Conservation (phyloP, 2,329 filamentous ascomycete genomes). For the Tolypocladium tropicale region DNA sequence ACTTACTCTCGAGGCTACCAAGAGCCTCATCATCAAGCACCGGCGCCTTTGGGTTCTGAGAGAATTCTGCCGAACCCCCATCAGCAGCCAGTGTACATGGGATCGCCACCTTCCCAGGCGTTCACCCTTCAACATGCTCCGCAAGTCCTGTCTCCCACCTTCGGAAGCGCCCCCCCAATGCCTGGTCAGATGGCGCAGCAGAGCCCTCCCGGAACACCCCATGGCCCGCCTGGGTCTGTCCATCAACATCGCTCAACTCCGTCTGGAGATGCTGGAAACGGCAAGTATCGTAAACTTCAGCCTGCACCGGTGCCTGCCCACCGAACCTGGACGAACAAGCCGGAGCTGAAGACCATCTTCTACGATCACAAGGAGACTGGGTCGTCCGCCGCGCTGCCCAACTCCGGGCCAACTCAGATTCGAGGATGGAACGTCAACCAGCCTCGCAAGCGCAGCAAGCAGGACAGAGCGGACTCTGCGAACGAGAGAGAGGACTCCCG, state of each 20-base stretch:
- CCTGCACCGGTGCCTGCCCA: conserved; percentile 46
- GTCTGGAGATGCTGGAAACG: conserved; percentile 25
- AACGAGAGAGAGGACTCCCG: conserved; percentile 27
- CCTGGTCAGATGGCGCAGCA: conserved; percentile 22
- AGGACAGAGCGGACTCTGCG: conserved; percentile 19
- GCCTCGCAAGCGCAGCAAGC: conserved; percentile 25
- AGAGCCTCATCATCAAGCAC: conserved; percentile 17
- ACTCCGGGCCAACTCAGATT: conserved; percentile 44
- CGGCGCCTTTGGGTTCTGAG: conserved; percentile 17
- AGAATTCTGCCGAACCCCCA: conserved; percentile 22
- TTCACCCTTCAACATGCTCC: conserved; percentile 12
- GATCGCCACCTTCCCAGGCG: conserved; percentile 20
- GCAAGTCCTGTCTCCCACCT: conserved; percentile 26
- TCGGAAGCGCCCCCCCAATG: conserved; percentile 19
- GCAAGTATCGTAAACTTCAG: conserved; percentile 48
- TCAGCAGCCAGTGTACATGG: conserved; percentile 18
- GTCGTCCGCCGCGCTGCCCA: conserved; percentile 43
- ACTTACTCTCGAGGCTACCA: conserved; percentile 21
- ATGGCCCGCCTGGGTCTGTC: conserved; percentile 17
- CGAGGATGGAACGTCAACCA: conserved; percentile 44
- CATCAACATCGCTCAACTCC: conserved; percentile 26
- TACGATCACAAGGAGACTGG: conserved; percentile 51
- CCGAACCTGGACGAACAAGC: conserved; percentile 33
- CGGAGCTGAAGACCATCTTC: conserved; percentile 47
- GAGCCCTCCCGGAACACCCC: conserved; percentile 23